A percentile compares a stretch with the other conserved stretches of the same genome.
These are phyloP conservation scores for Myxozyma vanderwaltii DNA, from an alignment of 805 yeast genomes.

Conservation along the genomic window DNA sequence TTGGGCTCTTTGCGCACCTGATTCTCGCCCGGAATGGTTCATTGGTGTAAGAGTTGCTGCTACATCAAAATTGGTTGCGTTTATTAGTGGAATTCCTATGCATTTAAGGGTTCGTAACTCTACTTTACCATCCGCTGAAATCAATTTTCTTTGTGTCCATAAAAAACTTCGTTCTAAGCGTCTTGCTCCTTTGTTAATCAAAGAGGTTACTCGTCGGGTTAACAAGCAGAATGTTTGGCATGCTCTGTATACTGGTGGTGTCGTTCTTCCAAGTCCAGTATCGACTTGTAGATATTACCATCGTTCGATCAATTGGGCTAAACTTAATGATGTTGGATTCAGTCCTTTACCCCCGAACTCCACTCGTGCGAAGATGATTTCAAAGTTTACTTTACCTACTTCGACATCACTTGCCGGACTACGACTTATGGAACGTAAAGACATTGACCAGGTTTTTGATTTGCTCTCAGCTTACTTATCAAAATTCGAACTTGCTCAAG, in stretches of 20 bases:
- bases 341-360: constrained; percentile 72
- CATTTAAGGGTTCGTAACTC: constrained; percentile 61
- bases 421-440: constrained; percentile 58
- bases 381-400: constrained; percentile 59
- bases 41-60: constrained; percentile 87
- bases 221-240: constrained; percentile 87
- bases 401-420: constrained; percentile 55
- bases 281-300: constrained; percentile 87
- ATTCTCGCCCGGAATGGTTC: constrained; percentile 86
- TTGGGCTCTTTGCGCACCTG: constrained; percentile 96
- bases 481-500: constrained; percentile 72
- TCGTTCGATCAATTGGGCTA: constrained; percentile 91
- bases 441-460: constrained; percentile 62
- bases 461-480: constrained; percentile 65
- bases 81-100: constrained; percentile 88
- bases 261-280: constrained; percentile 88
- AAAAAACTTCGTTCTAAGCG: constrained; percentile 92
- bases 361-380: constrained; percentile 67
- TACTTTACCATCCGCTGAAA: constrained; percentile 63
- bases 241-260: constrained; percentile 93
- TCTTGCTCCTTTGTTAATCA: constrained; percentile 89
- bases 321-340: constrained; percentile 86
- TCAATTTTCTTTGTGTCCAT: constrained; percentile 92
- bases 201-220: constrained; percentile 91
- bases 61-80: constrained; percentile 80